Conservation (phyloP, 2,329 filamentous ascomycete species). For the Colletotrichum navitas region DNA sequence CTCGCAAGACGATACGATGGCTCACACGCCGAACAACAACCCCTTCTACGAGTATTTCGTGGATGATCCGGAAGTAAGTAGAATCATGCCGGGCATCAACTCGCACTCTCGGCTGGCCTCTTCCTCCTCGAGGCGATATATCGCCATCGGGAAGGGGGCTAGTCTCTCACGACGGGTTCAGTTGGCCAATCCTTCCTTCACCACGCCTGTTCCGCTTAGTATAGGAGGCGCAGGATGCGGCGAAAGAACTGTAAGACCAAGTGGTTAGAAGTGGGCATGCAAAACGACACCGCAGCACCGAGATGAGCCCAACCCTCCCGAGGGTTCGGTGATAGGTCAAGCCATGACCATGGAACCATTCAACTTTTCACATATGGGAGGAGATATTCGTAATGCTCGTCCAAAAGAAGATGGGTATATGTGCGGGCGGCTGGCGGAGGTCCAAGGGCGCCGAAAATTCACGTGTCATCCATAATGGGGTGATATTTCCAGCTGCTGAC, state of each 20-base stretch:
- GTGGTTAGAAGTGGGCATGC: constrained; percentile 20
- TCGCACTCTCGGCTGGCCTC: not conserved
- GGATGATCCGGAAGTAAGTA: constrained; percentile 35
- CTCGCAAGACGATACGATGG: constrained; percentile 29
- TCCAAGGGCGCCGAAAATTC: constrained; percentile 4
- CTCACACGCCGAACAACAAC: constrained; percentile 20
- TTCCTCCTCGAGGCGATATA: not conserved
- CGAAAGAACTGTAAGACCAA: constrained; percentile 16
- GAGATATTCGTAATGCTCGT: not conserved
- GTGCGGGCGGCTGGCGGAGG: not conserved
- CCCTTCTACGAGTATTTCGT: constrained; percentile 37
- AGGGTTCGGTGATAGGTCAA: not conserved
- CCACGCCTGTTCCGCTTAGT: not conserved
- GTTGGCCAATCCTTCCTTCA: not conserved
- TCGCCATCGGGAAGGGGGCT: constrained; percentile 1
- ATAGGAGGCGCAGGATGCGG: not conserved
- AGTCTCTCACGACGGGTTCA: constrained; percentile 4
- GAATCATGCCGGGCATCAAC: constrained; percentile 8
- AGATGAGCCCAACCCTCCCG: not conserved
- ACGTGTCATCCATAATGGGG: constrained; percentile 20
- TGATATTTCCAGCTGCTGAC: constrained; percentile 18
- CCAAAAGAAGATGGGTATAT: not conserved
- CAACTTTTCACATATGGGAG: not conserved
- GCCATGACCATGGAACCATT: constrained; percentile 1
- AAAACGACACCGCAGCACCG: constrained; percentile 3